Evolutionary conservation across 495 filamentous ascomycete species (phyloP), one percentile per base, ranked within the genome.

Genomic region (Talaromyces nanjingensis): DNA sequence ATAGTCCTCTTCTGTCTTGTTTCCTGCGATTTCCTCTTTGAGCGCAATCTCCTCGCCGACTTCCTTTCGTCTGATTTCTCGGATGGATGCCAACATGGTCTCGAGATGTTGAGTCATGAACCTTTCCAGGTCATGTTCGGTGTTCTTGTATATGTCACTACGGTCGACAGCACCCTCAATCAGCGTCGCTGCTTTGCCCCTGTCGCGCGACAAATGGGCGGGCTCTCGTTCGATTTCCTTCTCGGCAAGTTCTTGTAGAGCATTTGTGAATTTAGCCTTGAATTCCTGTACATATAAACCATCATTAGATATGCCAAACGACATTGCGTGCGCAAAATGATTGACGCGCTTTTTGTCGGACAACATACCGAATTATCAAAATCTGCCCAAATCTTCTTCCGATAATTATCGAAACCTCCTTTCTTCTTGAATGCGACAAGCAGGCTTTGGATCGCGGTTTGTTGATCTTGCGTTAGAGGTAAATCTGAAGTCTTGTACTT

Each of bases 361-460:
- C 20, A 33, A 72, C 86, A 69, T 84, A 92, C 91, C 63, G 86
- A 87, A 33, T 87, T 83, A 66, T 90, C 86, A 65, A 94, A 91
- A 63, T 92, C 85, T 42, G 89, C 85, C 86, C 90, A 93, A 3
- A 91, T 80, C 60, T 87, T 81, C 71, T 94, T 94, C 59, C 92
- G 85, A 64, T 93, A 81, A n/a, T 76, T 79, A 72, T 97, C 92
- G 68, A 93, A 96, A 45, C 88, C 89, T 24, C 92, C 92, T 73
- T 93, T 93, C 77, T 96, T 96, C 75, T 94, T 94, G 73, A 92
- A 93, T 6, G 85, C 86, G 74, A 92, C 85, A 9, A 92, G 82
- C 25, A 97, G 79, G 63, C 81, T 80, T 62, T 96, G 91, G 63
- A 97, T 92, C 1, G 88, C 86, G 0, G 81, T 80, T 62, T 90